Base-by-base conservation (phyloP, 1,284 basidiomycete genomes). In the Heterobasidion irregulare region DNA sequence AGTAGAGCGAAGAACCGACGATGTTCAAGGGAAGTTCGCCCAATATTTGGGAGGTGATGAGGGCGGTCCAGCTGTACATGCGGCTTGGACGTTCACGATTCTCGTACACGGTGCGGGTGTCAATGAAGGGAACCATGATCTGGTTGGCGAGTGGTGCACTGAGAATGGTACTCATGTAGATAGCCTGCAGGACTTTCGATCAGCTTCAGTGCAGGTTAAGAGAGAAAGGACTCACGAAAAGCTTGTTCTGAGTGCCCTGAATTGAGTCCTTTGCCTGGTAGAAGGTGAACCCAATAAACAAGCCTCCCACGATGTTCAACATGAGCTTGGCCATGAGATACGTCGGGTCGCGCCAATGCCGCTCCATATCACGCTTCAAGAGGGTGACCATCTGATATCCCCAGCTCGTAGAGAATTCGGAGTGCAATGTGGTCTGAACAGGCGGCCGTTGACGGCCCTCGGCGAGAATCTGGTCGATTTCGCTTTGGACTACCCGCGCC, bases 31-130 rank as follows among this genome's bases (percentile, higher is more conserved):
- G 86, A 2, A 86, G 57, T 59, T 86, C 85, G 32, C 79, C 76
- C 2, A 84, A 62, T 56, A 88, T 74, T 59, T 86, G 84, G 0
- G 83, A 73, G 0, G 82, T 75, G 49, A 84, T 66, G 48, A 94
- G 78, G 1, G 88, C 82, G 7, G 83, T 75, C 93, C 93, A 95
- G 52, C 82, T 82, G 72, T 94, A 95, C 65, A 90, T 89, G 64
- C 86, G 80, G 60, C 85, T 87, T 6, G 82, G 81, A 1, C 80
- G 74, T 67, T 87, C 84, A 52, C 85, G 77, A 43, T 79, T 73
- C 61, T 86, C 82, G 70, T 81, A 89, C 41, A 87, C 73, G 51
- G 75, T 70, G 41, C 82, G 75, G 1, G 60, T 75, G 51, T 70
- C 66, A 55, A 83, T 73, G 68, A 77, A 83, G 4, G 76, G 73